Evolutionary conservation across 2,329 filamentous ascomycete species (phyloP), one percentile per base, ranked within the genome.

Genomic region (Tympanopsis confertula): DNA sequence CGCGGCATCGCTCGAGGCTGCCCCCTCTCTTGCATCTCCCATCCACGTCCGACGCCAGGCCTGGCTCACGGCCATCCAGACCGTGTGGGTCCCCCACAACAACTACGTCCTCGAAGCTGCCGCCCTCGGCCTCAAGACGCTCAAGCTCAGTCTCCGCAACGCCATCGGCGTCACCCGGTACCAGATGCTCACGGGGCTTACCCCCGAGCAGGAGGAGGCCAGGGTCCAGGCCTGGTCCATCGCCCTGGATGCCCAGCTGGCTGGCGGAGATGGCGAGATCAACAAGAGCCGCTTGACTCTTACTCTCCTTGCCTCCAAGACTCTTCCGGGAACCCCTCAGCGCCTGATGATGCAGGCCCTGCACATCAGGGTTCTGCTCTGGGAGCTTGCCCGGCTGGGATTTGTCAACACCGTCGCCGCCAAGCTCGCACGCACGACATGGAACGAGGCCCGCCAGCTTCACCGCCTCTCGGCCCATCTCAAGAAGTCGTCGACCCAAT

Each of bases 151-250:
- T 48, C 56, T 86, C 38, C 77, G 86, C 35, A 87, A 86, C 46
- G 56, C 84, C 1, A 75, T 94, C 43, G 88, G 89, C 28, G 71
- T 78, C 46, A 72, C 81, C 19, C 68, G 81, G 7, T 95, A 91
- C 54, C 81, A 87, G 40, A 69, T 78, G 52, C 62, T 94, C 28
- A 89, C 84, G 2, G 86, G 86, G 1, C 74, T 83, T 35, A 89
- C 82, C 2, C 78, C 82, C 46, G 86, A 94, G 41, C 81, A 94
- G 55, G 89, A 95, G 56, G 75, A 73, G 37, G 88, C 86, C 5
- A 76, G 89, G 19, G 73, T 94, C 50, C 91, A 94, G 61, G 86
- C 87, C 0, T 96, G 89, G 89, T 74, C 82, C 22, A 94, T 94
- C 50, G 88, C 88, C 13, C 72, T 95, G 39, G 89, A 96, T 57